phyloP scores from a whole-genome alignment of 1,139 yeast species.

The Suhomyces taliae region DNA sequence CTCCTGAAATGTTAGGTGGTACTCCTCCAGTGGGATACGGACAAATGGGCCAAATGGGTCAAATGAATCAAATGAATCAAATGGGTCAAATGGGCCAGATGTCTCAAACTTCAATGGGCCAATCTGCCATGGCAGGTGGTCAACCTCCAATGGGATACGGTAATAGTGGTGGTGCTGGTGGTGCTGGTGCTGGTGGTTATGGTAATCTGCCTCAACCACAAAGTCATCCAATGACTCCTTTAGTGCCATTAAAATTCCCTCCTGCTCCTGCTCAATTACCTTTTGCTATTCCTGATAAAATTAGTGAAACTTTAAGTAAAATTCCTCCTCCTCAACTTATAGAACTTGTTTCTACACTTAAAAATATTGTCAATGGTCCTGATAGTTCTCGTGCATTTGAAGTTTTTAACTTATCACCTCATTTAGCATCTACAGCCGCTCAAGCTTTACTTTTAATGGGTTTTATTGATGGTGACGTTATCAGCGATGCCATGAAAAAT shows the following conservation, averaged over 20 bases:
- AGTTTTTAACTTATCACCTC: conserved; percentile 55
- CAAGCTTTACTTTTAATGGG: conserved; percentile 81
- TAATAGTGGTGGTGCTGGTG: neutral
- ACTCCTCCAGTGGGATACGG: conserved; percentile 1
- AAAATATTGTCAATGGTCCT: conserved; percentile 51
- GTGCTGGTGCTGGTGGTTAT: neutral
- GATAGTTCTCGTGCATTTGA: conserved; percentile 51
- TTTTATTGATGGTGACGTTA: conserved; percentile 62
- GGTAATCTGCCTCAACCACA: neutral
- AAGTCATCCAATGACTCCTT: conserved; percentile 1
- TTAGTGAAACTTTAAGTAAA: conserved; percentile 54
- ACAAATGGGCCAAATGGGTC: conserved; percentile 4
- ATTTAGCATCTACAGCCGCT: conserved; percentile 63
- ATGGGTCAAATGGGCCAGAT: conserved; percentile 1
- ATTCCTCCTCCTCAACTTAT: conserved; percentile 70
- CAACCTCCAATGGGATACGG: neutral
- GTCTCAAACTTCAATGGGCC: neutral
- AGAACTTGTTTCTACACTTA: conserved; percentile 64
- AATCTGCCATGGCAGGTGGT: neutral
- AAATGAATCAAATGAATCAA: neutral
- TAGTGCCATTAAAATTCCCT: conserved; percentile 8
- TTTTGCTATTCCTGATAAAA: conserved; percentile 50
- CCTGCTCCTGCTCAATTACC: conserved; percentile 38
- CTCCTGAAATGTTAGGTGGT: conserved; percentile 39
- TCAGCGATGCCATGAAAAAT: conserved; percentile 46